Percentiles rank a stretch among this genome's conserved stretches.
phyloP scores from a whole-genome alignment of 1,284 basidiomycete species.

The Rugosomyces carneus region DNA sequence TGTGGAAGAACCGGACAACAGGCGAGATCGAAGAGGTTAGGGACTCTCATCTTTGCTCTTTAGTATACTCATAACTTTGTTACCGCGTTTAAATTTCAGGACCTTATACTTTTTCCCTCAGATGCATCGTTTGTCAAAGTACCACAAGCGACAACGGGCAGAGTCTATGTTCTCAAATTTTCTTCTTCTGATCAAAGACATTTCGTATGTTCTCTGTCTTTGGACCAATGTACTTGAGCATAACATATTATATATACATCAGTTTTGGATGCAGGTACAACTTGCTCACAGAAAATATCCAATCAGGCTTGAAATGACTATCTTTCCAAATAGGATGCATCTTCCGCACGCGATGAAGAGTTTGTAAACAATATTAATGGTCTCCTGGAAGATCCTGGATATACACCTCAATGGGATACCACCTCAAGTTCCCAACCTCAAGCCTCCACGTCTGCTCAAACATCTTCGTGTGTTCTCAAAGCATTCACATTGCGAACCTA shows the following conservation, averaged over 20 bases:
- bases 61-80: not conserved
- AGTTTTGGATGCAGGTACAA: slow-evolving; percentile 79
- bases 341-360: slow-evolving; percentile 61
- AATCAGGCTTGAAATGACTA: not conserved
- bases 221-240: not conserved
- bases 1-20: slow-evolving; percentile 68
- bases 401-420: slow-evolving; percentile 51
- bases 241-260: not conserved
- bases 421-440: slow-evolving; percentile 26
- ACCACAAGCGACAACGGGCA: slow-evolving; percentile 48
- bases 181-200: slow-evolving; percentile 74
- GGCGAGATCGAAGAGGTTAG: slow-evolving; percentile 54
- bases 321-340: slow-evolving; percentile 46
- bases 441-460: slow-evolving; percentile 38
- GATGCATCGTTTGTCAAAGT: slow-evolving; percentile 75
- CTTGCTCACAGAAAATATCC: slow-evolving; percentile 21
- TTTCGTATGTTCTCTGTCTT: slow-evolving; percentile 51
- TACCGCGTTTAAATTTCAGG: slow-evolving; percentile 32
- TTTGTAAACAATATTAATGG: slow-evolving; percentile 66
- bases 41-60: not conserved
- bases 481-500: not conserved
- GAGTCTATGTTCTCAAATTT: slow-evolving; percentile 77
- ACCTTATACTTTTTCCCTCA: slow-evolving; percentile 71
- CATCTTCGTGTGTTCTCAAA: slow-evolving; percentile 25
- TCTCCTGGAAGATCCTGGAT: slow-evolving; percentile 58